Conservation (phyloP, 768 basidiomycete species). For the Strobilomyces confusus region DNA sequence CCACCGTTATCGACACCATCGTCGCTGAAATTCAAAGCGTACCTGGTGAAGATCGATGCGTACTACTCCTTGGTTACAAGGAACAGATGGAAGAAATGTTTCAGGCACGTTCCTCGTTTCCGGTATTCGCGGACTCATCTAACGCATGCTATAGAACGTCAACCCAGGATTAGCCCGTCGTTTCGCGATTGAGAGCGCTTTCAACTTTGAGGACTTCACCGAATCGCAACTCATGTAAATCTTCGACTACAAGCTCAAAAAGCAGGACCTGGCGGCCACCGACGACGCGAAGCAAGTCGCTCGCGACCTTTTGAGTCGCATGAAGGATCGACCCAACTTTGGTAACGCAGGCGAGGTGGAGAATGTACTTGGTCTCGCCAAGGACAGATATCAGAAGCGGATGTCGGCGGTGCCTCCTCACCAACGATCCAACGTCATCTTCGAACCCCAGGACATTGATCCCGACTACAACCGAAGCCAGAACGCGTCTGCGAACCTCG, state of each 20-base stretch:
- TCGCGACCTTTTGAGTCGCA: slow-evolving; percentile 38
- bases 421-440: slow-evolving; percentile 25
- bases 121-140: neutral
- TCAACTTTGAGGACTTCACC: slow-evolving; percentile 64
- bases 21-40: slow-evolving; percentile 70
- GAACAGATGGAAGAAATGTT: slow-evolving; percentile 72
- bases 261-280: slow-evolving; percentile 56
- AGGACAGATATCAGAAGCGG: slow-evolving; percentile 43
- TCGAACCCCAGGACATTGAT: slow-evolving; percentile 55
- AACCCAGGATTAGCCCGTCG: slow-evolving; percentile 65
- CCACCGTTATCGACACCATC: slow-evolving; percentile 68
- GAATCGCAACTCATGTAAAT: slow-evolving; percentile 49
- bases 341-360: slow-evolving; percentile 66
- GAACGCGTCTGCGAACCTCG: slow-evolving; percentile 48
- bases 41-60: slow-evolving; percentile 67
- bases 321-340: slow-evolving; percentile 51
- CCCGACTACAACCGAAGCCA: slow-evolving; percentile 50
- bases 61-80: slow-evolving; percentile 62
- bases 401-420: slow-evolving; percentile 23
- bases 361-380: slow-evolving; percentile 51
- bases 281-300: slow-evolving; percentile 54
- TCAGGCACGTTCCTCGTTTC: slow-evolving; percentile 40
- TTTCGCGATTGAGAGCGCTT: slow-evolving; percentile 65
- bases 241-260: slow-evolving; percentile 51
- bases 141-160: slow-evolving; percentile 45